Base-by-base conservation (phyloP, 2,329 filamentous ascomycete species). In the Volutella citrinella region DNA sequence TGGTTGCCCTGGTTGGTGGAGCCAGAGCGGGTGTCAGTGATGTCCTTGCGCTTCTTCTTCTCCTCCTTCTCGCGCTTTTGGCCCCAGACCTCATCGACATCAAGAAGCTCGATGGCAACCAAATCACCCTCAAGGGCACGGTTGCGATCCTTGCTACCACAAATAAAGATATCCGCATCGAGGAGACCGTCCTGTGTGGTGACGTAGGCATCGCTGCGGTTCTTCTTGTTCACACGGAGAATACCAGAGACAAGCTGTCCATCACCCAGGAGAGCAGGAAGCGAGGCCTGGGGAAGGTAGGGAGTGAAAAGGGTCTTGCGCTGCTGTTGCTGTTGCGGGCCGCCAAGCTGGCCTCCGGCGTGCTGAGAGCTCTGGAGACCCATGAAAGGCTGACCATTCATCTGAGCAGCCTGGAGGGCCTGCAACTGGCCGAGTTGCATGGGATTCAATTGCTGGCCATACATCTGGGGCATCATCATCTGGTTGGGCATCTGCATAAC, bases 31-130 rank as follows among this genome's bases (percentile, higher is more conserved):
- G 87, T 90, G 59, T 97, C 93, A 20, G 89, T 94, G 40, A 96
- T 95, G 57, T 98, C 93, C 74, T 98, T 98, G 63, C 93, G 87
- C 72, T 97, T 98, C 80, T 98, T 98, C 78, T 98, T 98, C 64
- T 98, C 93, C 67, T 98, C 93, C 64, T 98, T 98, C 64, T 98
- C 93, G 36, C 89, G 87, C 75, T 98, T 98, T 71, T 98, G 93
- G 16, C 84, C 80, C 93, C 93, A 98, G 4, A 98, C 93, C 59
- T 98, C 93, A 59, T 97, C 93, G 7, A 98, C 93, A 56, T 98
- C 91, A 32, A 98, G 80, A 28, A 98, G 81, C 66, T 98, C 93
- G 34, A 98, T 81, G 19, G 93, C 93, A 38, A 98, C 93, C 35
- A 95, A 76, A 60, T 98, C 93, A 39, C 93, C 93, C 62, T 98